Evolutionary conservation across 306 rosid species (phyloP).

Genomic region (Citrullus amarus): DNA sequence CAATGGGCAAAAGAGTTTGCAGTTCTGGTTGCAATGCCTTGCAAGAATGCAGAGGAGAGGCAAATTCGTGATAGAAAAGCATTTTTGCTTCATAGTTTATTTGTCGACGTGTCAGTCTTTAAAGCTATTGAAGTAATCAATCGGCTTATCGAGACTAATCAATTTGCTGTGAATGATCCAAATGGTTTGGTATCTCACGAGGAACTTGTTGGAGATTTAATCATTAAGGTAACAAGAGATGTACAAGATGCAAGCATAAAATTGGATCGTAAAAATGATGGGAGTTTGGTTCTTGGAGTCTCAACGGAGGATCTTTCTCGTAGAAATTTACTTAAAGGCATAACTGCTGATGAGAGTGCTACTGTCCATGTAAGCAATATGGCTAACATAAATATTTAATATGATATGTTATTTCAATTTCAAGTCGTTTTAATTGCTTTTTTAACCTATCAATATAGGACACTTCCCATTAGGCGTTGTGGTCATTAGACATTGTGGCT

Average conservation of each 20-base stretch:
- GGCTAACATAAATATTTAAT: neutral
- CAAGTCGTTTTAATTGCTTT: constrained; percentile 6
- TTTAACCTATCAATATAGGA: constrained; percentile 43
- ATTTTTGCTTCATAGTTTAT: constrained; percentile 88
- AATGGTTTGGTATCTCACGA: constrained; percentile 30
- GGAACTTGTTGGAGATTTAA: constrained; percentile 64
- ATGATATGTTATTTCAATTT: neutral
- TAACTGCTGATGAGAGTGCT: constrained; percentile 98
- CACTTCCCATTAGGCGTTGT: constrained; percentile 74
- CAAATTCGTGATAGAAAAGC: constrained; percentile 90
- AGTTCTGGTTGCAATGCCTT: constrained; percentile 80
- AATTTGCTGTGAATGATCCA: constrained; percentile 22
- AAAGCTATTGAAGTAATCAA: constrained; percentile 70
- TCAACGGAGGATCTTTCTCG: constrained; percentile 59
- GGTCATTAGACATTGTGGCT: constrained; percentile 76
- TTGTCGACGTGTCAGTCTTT: constrained; percentile 71
- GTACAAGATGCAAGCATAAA: constrained; percentile 64
- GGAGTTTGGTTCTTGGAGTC: constrained; percentile 62
- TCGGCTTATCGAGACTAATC: constrained; percentile 30
- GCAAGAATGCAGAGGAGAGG: constrained; percentile 81
- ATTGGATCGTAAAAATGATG: constrained; percentile 80
- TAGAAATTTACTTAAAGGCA: constrained; percentile 92
- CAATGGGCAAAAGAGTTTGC: constrained; percentile 86
- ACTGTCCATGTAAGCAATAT: constrained; percentile 77
- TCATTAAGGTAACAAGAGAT: constrained; percentile 65